A percentile compares a stretch with the other conserved stretches of the same genome.
Evolutionary conservation across 2,329 filamentous ascomycete species (phyloP).

Genomic region (Tolypocladium paradoxum): DNA sequence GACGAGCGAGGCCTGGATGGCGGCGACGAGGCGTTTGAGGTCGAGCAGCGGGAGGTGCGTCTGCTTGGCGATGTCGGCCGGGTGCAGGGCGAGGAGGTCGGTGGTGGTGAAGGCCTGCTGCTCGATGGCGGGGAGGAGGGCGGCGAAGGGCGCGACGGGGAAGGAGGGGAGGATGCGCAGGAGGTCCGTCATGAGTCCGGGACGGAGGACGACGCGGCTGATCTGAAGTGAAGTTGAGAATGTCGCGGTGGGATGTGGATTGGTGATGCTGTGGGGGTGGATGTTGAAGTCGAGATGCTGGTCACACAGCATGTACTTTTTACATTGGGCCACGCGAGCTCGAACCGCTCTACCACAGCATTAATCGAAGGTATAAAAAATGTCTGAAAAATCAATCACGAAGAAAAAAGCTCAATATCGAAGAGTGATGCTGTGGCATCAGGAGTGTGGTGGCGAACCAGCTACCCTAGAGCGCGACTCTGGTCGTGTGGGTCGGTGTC

Average conservation of each 20-base stretch:
- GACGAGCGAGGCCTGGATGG: slow-evolving; percentile 57
- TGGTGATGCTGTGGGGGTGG: background rate
- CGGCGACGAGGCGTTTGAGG: slow-evolving; percentile 60
- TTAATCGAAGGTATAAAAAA: too few species aligned
- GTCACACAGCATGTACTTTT: too few species aligned
- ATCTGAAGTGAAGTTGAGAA: background rate
- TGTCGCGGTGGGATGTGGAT: background rate
- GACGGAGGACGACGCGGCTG: background rate
- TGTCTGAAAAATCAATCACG: too few species aligned
- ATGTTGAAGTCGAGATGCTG: too few species aligned
- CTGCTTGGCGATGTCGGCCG: slow-evolving; percentile 73
- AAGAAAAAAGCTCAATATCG: background rate
- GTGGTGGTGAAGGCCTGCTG: slow-evolving; percentile 64
- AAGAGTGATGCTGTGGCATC: too few species aligned
- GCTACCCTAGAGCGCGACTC: background rate
- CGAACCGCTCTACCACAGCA: too few species aligned
- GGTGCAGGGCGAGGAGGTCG: slow-evolving; percentile 78
- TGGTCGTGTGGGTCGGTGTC: background rate
- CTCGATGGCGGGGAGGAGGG: slow-evolving; percentile 72
- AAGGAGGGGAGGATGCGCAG: slow-evolving; percentile 73
- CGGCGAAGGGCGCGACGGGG: slow-evolving; percentile 56
- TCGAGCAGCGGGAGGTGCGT: slow-evolving; percentile 74
- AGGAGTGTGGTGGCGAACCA: too few species aligned
- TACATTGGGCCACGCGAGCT: too few species aligned
- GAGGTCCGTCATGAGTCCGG: slow-evolving; percentile 68